A percentile compares a stretch with the other conserved stretches of the same genome.
Conservation (phyloP, 148 eudicot species). For the Bassia scoparia region DNA sequence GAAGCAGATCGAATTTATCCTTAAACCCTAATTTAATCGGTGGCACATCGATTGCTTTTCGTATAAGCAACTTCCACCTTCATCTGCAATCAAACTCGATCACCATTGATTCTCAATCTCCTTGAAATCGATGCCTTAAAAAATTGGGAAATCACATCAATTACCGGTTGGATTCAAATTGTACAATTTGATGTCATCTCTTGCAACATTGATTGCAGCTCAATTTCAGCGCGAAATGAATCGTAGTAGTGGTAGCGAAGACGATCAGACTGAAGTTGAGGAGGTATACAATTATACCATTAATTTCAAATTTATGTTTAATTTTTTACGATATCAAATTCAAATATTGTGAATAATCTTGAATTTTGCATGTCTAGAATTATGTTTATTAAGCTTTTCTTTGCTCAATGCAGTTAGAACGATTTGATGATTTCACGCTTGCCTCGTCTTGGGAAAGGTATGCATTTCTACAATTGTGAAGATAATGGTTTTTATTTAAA, state of each 20-base stretch:
- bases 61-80: background rate
- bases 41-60: background rate
- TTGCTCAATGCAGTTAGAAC: slow-evolving; percentile 54
- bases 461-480: background rate
- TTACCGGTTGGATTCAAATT: too few species aligned
- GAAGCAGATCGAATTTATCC: background rate
- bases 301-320: background rate
- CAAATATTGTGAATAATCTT: too few species aligned
- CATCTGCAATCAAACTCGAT: background rate
- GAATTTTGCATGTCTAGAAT: too few species aligned
- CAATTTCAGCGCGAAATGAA: slow-evolving; percentile 27
- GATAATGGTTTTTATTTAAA: background rate
- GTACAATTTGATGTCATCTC: too few species aligned
- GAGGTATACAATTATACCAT: slow-evolving; percentile 31
- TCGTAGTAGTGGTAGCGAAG: slow-evolving; percentile 21
- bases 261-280: slow-evolving; percentile 44
- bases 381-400: slow-evolving; percentile 4
- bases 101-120: background rate
- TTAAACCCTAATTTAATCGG: background rate
- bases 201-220: background rate
- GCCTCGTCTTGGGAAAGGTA: slow-evolving; percentile 99
- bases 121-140: too few species aligned
- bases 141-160: too few species aligned
- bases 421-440: slow-evolving; percentile 92
- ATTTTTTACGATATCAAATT: too few species aligned